phyloP scores from a whole-genome alignment of 257 asterid genomes.

The Voacanga thouarsii region DNA sequence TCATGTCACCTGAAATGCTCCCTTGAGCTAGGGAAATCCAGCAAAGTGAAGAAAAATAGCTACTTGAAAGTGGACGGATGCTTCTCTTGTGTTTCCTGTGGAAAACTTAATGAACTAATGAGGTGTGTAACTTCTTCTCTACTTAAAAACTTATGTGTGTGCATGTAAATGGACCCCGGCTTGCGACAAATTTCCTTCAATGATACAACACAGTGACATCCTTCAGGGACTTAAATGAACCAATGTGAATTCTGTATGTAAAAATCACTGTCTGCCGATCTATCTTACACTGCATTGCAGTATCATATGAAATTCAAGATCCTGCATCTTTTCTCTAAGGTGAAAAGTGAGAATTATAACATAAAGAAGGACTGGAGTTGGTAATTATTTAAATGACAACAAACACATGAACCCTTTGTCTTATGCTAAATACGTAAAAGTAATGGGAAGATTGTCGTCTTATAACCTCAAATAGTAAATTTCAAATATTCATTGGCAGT shows the following conservation, averaged over 20 bases:
- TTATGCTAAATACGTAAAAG: not conserved
- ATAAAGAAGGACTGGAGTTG: not conserved
- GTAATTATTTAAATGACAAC: not conserved
- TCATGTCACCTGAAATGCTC: constrained; percentile 87
- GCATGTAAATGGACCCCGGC: not conserved
- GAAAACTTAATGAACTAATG: constrained; percentile 70
- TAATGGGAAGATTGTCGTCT: not conserved
- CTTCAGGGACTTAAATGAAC: constrained; percentile 1
- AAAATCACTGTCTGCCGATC: not conserved
- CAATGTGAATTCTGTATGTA: not conserved
- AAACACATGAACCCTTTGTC: not conserved
- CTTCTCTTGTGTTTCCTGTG: constrained; percentile 69
- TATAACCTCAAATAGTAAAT: not conserved
- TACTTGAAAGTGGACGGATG: constrained; percentile 67
- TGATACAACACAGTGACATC: not conserved
- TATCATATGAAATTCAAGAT: not conserved
- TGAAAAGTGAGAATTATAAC: not conserved
- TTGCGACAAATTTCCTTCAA: not conserved
- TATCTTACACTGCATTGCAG: not conserved
- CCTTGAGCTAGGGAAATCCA: constrained; percentile 52
- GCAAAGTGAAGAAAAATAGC: constrained; percentile 44
- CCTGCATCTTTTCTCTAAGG: not conserved
- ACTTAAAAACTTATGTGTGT: not conserved
- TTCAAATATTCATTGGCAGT: not conserved
- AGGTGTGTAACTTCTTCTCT: constrained; percentile 36